Evolutionary conservation across 179 eudicot species (phyloP), one percentile per base, ranked within the genome.

Genomic region (Amaranthus tricolor): DNA sequence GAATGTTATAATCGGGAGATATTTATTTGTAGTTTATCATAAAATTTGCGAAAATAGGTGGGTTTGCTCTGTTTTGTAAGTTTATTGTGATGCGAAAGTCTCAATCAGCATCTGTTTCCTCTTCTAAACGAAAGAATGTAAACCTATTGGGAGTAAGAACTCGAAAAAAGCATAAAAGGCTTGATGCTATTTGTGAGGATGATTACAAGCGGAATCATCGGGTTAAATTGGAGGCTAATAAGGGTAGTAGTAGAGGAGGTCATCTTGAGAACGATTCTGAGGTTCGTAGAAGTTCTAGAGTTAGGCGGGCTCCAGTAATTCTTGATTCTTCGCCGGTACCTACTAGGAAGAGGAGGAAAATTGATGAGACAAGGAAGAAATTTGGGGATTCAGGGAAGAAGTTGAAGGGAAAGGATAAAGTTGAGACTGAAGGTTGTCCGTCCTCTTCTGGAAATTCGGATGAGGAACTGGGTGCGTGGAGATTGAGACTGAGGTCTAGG

Each of bases 301-400:
- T 83, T 58, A 82, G 92, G 57, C 81, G 78, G 58, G 88, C 89
- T n/a, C 97, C 98, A 2, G 86, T 60, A 54, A 74, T 92, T 77
- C 90, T 92, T 45, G 98, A 94, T 76, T 78, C 97, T 0, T 94
- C 98, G 14, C 97, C 98, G 9, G 62, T 75, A 13, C 97, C 96
- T 4, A 75, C 85, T 11, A 90, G 80, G 86, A 92, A 88, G 79
- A 81, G 93, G 77, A 73, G 78, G 81, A 90, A 78, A 74, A 40
- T 84, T 63, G 88, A 74, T 61, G 71, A 54, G 52, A 10, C 74
- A 49, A 76, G 76, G 79, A 77, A 72, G 59, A 84, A 50, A 62
- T 45, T n/a, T 60, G 72, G 74, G 72, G 84, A 77, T 74, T 82
- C 78, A 54, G 76, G 56, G 76, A 83, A 71, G 73, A 82, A 78